Evolutionary conservation across 345 rosid genomes (phyloP).

Genomic region (Jatropha curcas): DNA sequence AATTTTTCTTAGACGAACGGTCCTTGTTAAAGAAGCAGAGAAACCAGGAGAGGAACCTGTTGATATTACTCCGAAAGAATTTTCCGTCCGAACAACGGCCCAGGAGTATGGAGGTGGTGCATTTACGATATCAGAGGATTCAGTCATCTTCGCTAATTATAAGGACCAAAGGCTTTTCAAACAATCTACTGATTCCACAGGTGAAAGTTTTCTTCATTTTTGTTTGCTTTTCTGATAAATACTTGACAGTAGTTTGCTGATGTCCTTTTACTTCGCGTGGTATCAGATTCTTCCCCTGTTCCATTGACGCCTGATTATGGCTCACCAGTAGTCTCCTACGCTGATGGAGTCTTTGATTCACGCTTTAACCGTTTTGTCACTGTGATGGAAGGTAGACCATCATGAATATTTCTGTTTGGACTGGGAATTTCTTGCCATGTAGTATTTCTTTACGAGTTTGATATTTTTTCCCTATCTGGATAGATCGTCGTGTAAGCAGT

Average conservation of each 20-base stretch:
- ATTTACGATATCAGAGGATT: slow-evolving; percentile 53
- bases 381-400: slow-evolving; percentile 76
- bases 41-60: slow-evolving; percentile 52
- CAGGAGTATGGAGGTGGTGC: slow-evolving; percentile 99
- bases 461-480: slow-evolving; percentile 15
- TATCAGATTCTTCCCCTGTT: slow-evolving; percentile 52
- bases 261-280: slow-evolving; percentile 13
- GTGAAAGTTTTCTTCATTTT: slow-evolving; percentile 24
- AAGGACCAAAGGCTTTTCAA: slow-evolving; percentile 83
- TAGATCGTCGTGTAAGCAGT: slow-evolving; percentile 67
- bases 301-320: slow-evolving; percentile 89
- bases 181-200: slow-evolving; percentile 45
- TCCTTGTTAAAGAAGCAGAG: slow-evolving; percentile 61
- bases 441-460: neutral
- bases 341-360: slow-evolving; percentile 83
- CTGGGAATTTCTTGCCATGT: neutral
- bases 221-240: neutral
- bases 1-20: slow-evolving; percentile 51
- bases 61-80: slow-evolving; percentile 84
- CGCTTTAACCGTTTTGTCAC: slow-evolving; percentile 63
- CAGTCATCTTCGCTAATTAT: slow-evolving; percentile 76
- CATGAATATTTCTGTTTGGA: neutral
- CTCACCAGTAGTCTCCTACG: slow-evolving; percentile 59
- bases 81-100: slow-evolving; percentile 68
- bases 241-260: slow-evolving; percentile 14